phyloP scores from a whole-genome alignment of 306 rosid species.

The Lithocarpus polystachyus region DNA sequence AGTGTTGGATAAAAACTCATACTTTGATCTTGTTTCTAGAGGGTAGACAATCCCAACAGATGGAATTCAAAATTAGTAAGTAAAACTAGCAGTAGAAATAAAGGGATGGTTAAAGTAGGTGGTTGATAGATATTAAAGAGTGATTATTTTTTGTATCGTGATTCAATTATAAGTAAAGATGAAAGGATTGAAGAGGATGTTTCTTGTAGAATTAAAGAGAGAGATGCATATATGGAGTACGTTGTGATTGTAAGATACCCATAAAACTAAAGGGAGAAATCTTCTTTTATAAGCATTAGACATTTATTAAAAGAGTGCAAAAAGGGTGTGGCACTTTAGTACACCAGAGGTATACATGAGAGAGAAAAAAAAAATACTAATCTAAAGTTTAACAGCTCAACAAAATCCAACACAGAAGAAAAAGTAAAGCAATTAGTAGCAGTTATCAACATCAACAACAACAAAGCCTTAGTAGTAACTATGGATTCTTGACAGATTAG shows the following conservation, averaged over 20 bases:
- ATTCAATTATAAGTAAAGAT: not conserved
- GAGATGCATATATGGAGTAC: not conserved
- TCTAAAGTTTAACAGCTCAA: no score
- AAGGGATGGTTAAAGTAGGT: not conserved
- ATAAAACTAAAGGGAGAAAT: not conserved
- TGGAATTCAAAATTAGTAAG: not conserved
- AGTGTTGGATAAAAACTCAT: not conserved
- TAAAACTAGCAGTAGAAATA: not conserved
- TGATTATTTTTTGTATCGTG: not conserved
- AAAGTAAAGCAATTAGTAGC: no score
- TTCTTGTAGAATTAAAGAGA: not conserved
- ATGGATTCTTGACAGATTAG: no score
- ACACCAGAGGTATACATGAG: no score
- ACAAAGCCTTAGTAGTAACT: no score
- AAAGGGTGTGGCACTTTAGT: no score
- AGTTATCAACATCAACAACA: no score
- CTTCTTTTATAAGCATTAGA: not conserved
- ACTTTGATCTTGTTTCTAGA: not conserved
- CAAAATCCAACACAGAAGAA: no score
- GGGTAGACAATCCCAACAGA: not conserved
- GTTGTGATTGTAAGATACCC: not conserved
- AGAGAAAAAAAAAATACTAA: no score
- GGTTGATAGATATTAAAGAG: not conserved
- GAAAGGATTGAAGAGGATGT: not conserved
- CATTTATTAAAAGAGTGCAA: no score